Evolutionary conservation across 805 yeast species (phyloP).

Genomic region (Yamadazyma laniorum): DNA sequence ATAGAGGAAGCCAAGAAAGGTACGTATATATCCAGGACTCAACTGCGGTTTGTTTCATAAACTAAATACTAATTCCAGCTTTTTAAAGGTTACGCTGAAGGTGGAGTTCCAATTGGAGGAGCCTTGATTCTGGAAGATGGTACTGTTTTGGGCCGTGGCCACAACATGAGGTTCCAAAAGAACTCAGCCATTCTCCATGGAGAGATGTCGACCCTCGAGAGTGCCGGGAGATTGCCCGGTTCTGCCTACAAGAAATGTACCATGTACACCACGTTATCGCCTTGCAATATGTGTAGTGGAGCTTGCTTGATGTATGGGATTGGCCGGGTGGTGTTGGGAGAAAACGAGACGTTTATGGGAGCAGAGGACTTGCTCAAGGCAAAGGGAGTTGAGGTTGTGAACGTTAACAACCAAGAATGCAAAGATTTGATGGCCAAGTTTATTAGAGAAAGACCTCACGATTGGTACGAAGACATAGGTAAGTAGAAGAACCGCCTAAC

Average conservation of each 20-base stretch:
- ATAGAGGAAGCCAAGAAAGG: conserved; percentile 68
- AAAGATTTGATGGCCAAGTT: conserved; percentile 73
- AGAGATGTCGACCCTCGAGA: conserved; percentile 84
- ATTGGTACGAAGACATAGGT: conserved; percentile 84
- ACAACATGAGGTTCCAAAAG: conserved; percentile 85
- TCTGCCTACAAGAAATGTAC: conserved; percentile 79
- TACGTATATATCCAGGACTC: conserved; percentile 18
- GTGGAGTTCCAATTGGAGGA: conserved; percentile 92
- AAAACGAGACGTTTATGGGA: conserved; percentile 77
- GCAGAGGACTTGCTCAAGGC: conserved; percentile 71
- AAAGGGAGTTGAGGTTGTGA: conserved; percentile 72
- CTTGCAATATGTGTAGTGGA: conserved; percentile 95
- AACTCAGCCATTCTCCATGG: conserved; percentile 85
- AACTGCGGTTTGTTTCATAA: not conserved
- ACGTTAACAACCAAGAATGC: conserved; percentile 59
- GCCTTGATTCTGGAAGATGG: conserved; percentile 75
- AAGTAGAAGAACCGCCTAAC: conserved; percentile 3
- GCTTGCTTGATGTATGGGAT: conserved; percentile 88
- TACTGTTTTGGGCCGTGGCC: conserved; percentile 81
- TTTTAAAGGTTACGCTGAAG: conserved; percentile 60
- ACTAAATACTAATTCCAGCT: conserved; percentile 6
- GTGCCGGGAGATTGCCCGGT: conserved; percentile 87
- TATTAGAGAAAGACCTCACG: conserved; percentile 72
- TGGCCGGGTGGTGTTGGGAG: conserved; percentile 85
- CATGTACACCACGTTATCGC: conserved; percentile 87